A percentile compares a stretch with the other conserved stretches of the same genome.
phyloP scores from a whole-genome alignment of 257 asterid species.

The Paraleonurus japonicus region DNA sequence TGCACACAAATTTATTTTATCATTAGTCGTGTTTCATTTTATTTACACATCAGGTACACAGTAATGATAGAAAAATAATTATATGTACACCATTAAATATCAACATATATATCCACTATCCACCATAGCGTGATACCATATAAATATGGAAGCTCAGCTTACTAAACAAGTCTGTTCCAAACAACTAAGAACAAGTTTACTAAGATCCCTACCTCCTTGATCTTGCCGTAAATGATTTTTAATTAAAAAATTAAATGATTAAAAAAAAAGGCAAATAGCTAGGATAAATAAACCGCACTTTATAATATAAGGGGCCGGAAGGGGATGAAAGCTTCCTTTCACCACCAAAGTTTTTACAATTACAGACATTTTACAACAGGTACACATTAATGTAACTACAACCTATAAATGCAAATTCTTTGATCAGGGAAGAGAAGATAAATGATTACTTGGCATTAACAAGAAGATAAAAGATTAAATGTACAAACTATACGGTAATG shows the following conservation, averaged over 20 bases:
- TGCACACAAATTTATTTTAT: neutral
- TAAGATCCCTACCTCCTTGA: neutral
- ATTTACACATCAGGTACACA: neutral
- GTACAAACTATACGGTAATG: constrained; percentile 28
- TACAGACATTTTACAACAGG: neutral
- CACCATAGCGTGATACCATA: no score
- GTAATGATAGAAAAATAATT: no score
- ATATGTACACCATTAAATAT: no score
- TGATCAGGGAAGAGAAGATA: neutral
- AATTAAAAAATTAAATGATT: no score
- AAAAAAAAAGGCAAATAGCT: no score
- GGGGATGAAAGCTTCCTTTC: neutral
- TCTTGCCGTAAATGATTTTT: no score
- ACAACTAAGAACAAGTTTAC: neutral
- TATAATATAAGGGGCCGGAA: neutral
- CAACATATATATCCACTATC: no score
- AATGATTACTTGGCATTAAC: neutral
- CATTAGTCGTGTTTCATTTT: neutral
- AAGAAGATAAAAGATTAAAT: neutral
- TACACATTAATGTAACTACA: neutral
- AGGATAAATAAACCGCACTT: neutral
- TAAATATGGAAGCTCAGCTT: no score
- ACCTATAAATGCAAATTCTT: neutral
- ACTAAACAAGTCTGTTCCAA: no score
- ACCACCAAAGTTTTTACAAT: neutral